Evolutionary conservation across 768 basidiomycete species (phyloP), one percentile per base, ranked within the genome.

Genomic region (Termitomyces sp.): DNA sequence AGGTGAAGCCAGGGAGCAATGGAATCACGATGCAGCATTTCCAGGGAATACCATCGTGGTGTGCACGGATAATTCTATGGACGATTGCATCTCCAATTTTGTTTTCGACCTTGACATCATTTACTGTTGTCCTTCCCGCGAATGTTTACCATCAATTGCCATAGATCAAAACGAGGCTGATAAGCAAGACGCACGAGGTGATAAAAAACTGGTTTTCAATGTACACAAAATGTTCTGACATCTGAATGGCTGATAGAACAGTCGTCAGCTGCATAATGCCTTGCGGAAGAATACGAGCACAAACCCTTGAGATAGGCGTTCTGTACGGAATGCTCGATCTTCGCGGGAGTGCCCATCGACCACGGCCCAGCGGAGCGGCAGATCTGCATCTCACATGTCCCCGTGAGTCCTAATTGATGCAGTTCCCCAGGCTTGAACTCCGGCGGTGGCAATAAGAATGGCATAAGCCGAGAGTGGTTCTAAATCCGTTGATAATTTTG

Each of bases 141-240:
- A 55, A 59, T 55, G 67, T 55, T 53, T 23, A 61, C 20, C 44
- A 54, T 63, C 54, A 41, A 40, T 40, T 46, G 13, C 43, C 12
- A 18, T 5, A 16, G 4, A 53, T 28, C 26, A n/a, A 53, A 30
- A 38, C 23, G 26, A 40, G 51, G 38, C 3, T 38, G 43, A 23
- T 55, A n/a, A 43, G 46, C 12, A 26, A 5, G 44, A 52, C 89
- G 69, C 71, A 93, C 91, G 90, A 92, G 1, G 90, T 87, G 63
- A 94, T 91, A 72, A 94, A 93, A 68, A 93, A 94, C 69, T 94
- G 92, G 64, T 95, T 94, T 70, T 98, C 96, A 63, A 99, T 97
- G 75, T 99, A 99, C 36, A 99, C 91, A 69, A 98, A 99, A 68
- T 97, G 94, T 65, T 98, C 94, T 28, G 94, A 95, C 67, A 91